Base-by-base conservation (phyloP, 1,284 basidiomycete genomes). In the Laetiporus sulphureus region DNA sequence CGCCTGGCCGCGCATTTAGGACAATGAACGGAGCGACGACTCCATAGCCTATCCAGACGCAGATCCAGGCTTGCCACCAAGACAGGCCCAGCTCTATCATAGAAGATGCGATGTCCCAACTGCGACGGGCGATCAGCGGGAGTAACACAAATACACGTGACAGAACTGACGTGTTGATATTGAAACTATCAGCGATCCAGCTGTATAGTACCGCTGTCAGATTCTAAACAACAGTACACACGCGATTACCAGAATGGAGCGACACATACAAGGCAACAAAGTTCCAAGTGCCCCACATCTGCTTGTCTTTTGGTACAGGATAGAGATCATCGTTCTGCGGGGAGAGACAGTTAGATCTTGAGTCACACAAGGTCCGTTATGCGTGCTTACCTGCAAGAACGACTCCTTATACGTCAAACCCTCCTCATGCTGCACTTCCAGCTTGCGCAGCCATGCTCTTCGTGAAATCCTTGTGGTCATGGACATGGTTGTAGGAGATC, bases 1-100 rank as follows among this genome's bases (percentile, higher is more conserved):
- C 83, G 37, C 86, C 87, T 2, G 84, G 82, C 20, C 86, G 75
- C n/a, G 85, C 88, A 50, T 89, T 90, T 47, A 85, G 62, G 20
- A 83, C 83, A 44, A 92, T 74, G 61, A 93, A 82, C 1, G 79
- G 78, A 0, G 83, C 81, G 16, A 82, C 79, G 35, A 83, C 56
- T 0, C 71, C 69, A 58, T 91, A 92, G 1, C 87, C 88, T 38
- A 90, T 57, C 73, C 81, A 86, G 13, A 87, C 83, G 53, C 80
- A 78, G 30, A 86, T 69, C 83, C 82, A 86, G 10, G 84, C 79
- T 58, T 88, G 83, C 84, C 84, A 90, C 85, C 85, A 90, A 0
- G 77, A 81, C 19, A 91, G 69, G 3, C 84, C 84, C 8, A 79
- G 65, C 42, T 79, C 74, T 32, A 84, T 77, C 83, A 89, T 86